phyloP scores from a whole-genome alignment of 441 rosid genomes.

The Syzygium syzygioides region DNA sequence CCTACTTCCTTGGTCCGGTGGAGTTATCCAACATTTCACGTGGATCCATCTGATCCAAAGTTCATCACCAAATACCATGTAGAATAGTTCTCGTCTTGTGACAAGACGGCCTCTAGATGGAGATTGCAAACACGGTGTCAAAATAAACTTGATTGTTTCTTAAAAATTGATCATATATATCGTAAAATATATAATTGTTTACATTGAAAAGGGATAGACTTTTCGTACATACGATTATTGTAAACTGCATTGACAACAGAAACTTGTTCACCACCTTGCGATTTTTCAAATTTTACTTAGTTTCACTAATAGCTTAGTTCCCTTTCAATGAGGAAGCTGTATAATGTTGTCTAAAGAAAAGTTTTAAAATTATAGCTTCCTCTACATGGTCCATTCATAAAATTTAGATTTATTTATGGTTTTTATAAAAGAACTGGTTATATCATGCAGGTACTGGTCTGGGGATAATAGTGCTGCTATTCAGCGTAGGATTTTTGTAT shows the following conservation, averaged over 20 bases:
- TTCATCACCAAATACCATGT: not conserved
- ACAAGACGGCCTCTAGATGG: not conserved
- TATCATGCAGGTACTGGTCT: not conserved
- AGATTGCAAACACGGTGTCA: not conserved
- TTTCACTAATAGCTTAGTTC: not conserved
- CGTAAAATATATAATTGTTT: not conserved
- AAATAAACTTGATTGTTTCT: not conserved
- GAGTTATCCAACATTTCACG: not conserved
- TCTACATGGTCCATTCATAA: not conserved
- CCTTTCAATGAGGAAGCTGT: too few species aligned
- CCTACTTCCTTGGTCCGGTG: not conserved
- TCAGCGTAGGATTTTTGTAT: not conserved
- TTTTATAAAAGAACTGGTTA: fast-evolving
- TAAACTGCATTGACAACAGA: not conserved
- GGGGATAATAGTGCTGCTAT: too few species aligned
- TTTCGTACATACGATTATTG: fast-evolving
- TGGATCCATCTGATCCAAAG: not conserved
- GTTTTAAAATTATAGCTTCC: too few species aligned
- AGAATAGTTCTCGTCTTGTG: not conserved
- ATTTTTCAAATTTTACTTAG: not conserved
- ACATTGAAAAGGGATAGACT: not conserved
- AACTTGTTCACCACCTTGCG: not conserved
- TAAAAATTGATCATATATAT: too few species aligned
- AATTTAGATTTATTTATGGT: too few species aligned
- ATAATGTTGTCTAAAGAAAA: too few species aligned